Evolutionary conservation across 352 stramenopile species (phyloP).

Genomic region (Globisporangium nunn): DNA sequence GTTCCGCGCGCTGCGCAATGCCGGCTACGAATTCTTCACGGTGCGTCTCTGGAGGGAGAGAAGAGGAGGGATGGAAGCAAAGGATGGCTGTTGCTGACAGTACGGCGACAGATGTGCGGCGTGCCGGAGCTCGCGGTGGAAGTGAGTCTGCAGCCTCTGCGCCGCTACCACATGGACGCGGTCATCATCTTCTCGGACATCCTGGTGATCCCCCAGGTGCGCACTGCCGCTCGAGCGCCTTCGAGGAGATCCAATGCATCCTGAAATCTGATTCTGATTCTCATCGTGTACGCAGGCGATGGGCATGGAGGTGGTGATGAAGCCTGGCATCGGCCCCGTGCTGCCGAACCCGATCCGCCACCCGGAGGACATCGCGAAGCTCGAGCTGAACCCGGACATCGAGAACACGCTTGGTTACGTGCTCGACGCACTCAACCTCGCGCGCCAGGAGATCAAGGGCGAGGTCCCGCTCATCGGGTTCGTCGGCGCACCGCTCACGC

Average conservation of each 20-base stretch:
- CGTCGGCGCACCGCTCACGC: slow-evolving; percentile 93
- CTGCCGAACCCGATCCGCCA: slow-evolving; percentile 65
- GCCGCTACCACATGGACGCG: slow-evolving; percentile 92
- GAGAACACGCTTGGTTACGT: slow-evolving; percentile 94
- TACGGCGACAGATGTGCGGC: slow-evolving; percentile 58
- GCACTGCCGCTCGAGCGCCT: too few relatives aligned
- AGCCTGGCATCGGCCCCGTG: slow-evolving; percentile 89
- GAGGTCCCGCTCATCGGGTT: slow-evolving; percentile 98
- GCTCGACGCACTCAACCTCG: slow-evolving; percentile 92
- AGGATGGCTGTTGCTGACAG: not conserved
- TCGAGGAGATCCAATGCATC: not conserved
- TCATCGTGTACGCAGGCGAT: slow-evolving; percentile 52
- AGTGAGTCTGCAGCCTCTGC: slow-evolving; percentile 96
- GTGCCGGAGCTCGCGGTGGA: slow-evolving; percentile 88
- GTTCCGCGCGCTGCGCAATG: slow-evolving; percentile 77
- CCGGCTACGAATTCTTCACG: slow-evolving; percentile 88
- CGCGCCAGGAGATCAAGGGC: slow-evolving; percentile 86
- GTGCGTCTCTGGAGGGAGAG: slow-evolving; percentile 12
- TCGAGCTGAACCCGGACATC: slow-evolving; percentile 88
- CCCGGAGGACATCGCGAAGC: slow-evolving; percentile 86
- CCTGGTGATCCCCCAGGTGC: slow-evolving; percentile 92
- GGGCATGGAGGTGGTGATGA: slow-evolving; percentile 96
- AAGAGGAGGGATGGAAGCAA: not conserved
- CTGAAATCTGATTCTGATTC: too few relatives aligned
- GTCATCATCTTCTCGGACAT: slow-evolving; percentile 99